These are phyloP conservation scores for Sphaerostilbella broomeana DNA, from an alignment of 2,329 filamentous ascomycete species.

Conservation along the genomic window DNA sequence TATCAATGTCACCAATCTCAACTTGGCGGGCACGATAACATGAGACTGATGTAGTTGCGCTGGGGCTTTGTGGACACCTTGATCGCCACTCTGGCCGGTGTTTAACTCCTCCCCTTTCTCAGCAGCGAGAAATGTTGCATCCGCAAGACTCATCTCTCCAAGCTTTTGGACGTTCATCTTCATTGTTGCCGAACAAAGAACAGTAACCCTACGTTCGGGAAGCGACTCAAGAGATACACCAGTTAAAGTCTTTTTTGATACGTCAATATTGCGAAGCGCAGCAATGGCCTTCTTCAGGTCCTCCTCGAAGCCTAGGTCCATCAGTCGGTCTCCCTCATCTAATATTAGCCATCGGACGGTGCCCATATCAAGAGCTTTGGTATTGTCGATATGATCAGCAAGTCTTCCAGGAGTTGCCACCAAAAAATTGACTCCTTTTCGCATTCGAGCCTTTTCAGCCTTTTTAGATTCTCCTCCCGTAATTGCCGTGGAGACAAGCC, in stretches of 20 bases:
- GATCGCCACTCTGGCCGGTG: conserved; percentile 39
- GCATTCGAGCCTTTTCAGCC: conserved; percentile 83
- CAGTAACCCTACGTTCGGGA: conserved; percentile 70
- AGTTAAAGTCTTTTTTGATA: conserved; percentile 54
- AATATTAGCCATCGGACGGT: conserved; percentile 90
- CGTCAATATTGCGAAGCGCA: conserved; percentile 61
- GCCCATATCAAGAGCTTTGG: conserved; percentile 78
- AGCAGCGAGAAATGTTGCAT: conserved; percentile 80
- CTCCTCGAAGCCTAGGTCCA: conserved; percentile 96
- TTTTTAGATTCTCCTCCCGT: conserved; percentile 64
- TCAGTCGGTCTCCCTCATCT: conserved; percentile 94
- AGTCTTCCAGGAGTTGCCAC: conserved; percentile 90
- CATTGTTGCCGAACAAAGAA: conserved; percentile 94
- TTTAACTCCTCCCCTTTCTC: conserved; percentile 45
- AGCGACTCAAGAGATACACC: conserved; percentile 55
- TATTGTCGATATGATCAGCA: conserved; percentile 88
- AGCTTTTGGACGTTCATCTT: conserved; percentile 95
- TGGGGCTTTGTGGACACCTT: conserved; percentile 67
- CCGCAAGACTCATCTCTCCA: conserved; percentile 89
- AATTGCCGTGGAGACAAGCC: conserved; percentile 86
- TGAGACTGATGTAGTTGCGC: conserved; percentile 93
- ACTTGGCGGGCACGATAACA: conserved; percentile 78
- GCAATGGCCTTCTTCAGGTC: conserved; percentile 83
- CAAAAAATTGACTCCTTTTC: conserved; percentile 92
- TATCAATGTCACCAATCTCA: conserved; percentile 81